Percentiles rank a stretch among this genome's conserved stretches.
Conservation (phyloP, 2,329 filamentous ascomycete genomes). For the Penicillium griseofulvum region DNA sequence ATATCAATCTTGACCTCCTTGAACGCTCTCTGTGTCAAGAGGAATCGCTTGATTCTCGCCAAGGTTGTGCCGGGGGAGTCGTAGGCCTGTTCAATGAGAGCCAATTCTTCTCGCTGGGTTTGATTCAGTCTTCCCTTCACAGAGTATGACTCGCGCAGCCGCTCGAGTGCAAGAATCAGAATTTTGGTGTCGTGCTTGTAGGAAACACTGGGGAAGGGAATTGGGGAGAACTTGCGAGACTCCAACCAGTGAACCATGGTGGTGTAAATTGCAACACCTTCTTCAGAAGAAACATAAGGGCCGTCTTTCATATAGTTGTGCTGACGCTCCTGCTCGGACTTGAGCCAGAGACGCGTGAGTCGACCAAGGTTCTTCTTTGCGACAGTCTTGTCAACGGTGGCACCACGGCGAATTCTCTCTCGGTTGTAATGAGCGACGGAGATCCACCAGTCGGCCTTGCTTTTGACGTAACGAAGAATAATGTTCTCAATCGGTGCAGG, state of each 20-base stretch:
- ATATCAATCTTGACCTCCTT: constrained; percentile 99
- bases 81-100: constrained; percentile 96
- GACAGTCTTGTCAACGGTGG: constrained; percentile 97
- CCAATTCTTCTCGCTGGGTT: constrained; percentile 93
- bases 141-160: constrained; percentile 91
- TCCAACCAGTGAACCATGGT: constrained; percentile 99
- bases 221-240: constrained; percentile 96
- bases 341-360: constrained; percentile 91
- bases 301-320: constrained; percentile 99
- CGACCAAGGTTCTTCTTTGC: constrained; percentile 98
- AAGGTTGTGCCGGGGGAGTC: constrained; percentile 95
- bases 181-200: constrained; percentile 99
- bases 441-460: constrained; percentile 99
- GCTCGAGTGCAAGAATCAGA: constrained; percentile 88
- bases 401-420: constrained; percentile 91
- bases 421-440: constrained; percentile 98
- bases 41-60: constrained; percentile 94
- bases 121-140: constrained; percentile 97
- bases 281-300: constrained; percentile 95
- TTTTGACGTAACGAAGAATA: constrained; percentile 96
- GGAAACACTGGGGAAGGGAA: constrained; percentile 96
- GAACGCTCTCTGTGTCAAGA: constrained; percentile 95
- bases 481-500: constrained; percentile 98
- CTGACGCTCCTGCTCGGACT: constrained; percentile 95
- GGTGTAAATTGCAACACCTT: constrained; percentile 97